phyloP scores from a whole-genome alignment of 768 basidiomycete genomes.

The Basidioascus undulatus region DNA sequence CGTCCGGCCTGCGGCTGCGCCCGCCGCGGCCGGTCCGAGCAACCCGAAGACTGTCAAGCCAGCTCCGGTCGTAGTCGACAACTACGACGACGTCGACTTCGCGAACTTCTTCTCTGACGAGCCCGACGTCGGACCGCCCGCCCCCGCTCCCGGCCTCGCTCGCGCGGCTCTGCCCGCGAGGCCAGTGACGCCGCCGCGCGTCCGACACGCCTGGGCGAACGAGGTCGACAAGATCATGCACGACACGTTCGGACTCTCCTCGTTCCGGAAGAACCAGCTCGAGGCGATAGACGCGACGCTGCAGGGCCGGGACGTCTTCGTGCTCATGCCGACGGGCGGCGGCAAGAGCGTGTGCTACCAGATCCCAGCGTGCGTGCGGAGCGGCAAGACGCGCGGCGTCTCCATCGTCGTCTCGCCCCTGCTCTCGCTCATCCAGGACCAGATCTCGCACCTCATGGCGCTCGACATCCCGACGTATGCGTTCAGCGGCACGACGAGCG shows the following conservation, averaged over 20 bases:
- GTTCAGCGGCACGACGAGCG: conserved; percentile 30
- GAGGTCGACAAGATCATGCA: conserved; percentile 35
- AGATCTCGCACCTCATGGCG: conserved; percentile 39
- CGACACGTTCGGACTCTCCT: conserved; percentile 34
- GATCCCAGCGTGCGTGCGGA: conserved; percentile 56
- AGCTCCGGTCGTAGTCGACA: too few species aligned
- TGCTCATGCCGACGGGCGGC: conserved; percentile 89
- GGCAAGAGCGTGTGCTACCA: conserved; percentile 69
- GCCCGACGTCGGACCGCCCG: not conserved
- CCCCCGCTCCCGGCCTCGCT: not conserved
- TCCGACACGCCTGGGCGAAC: conserved; percentile 9
- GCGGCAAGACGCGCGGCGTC: conserved; percentile 49
- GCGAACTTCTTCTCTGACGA: not conserved
- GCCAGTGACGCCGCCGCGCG: not conserved
- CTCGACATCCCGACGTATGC: conserved; percentile 46
- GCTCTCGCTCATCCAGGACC: conserved; percentile 68
- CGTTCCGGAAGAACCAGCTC: conserved; percentile 63
- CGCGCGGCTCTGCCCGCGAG: too few species aligned
- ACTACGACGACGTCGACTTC: not conserved
- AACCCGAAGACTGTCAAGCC: too few species aligned
- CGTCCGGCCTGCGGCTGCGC: too few species aligned
- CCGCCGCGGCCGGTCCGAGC: too few species aligned
- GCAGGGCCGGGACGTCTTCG: conserved; percentile 63
- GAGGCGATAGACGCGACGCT: conserved; percentile 63
- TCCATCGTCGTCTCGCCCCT: conserved; percentile 81